phyloP scores from a whole-genome alignment of 2,329 filamentous ascomycete species.

The Fusarium poae region DNA sequence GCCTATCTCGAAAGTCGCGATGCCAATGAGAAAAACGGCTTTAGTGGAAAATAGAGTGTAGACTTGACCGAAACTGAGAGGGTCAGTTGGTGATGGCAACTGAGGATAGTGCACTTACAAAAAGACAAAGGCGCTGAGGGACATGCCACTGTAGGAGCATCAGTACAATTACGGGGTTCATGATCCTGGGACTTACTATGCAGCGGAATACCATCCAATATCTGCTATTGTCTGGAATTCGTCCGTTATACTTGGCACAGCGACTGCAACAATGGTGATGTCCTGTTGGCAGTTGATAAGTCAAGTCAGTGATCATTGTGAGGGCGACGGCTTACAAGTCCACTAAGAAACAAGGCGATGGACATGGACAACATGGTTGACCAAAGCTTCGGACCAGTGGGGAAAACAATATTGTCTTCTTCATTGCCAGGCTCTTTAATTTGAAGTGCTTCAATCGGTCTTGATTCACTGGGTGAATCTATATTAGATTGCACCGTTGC shows the following conservation, averaged over 20 bases:
- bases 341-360: conserved; percentile 43
- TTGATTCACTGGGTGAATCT: background rate
- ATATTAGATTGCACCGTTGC: background rate
- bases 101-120: background rate
- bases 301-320: accelerated
- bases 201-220: conserved; percentile 48
- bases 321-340: conserved; percentile 13
- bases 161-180: background rate
- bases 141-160: background rate
- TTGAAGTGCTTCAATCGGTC: conserved; percentile 2
- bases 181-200: conserved; percentile 23
- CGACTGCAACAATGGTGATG: conserved; percentile 41
- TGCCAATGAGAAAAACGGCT: conserved; percentile 46
- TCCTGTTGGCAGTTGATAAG: conserved; percentile 11
- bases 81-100: background rate
- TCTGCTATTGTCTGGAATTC: conserved; percentile 45
- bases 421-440: conserved; percentile 16
- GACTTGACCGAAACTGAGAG: conserved; percentile 47
- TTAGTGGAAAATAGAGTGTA: conserved; percentile 52
- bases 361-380: conserved; percentile 45
- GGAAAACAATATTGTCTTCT: conserved; percentile 18
- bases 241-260: conserved; percentile 45
- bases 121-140: conserved; percentile 1
- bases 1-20: conserved; percentile 52
- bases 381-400: conserved; percentile 42